These are phyloP conservation scores for Endothia cerciana DNA, from an alignment of 2,329 filamentous ascomycete genomes.

Conservation along the genomic window DNA sequence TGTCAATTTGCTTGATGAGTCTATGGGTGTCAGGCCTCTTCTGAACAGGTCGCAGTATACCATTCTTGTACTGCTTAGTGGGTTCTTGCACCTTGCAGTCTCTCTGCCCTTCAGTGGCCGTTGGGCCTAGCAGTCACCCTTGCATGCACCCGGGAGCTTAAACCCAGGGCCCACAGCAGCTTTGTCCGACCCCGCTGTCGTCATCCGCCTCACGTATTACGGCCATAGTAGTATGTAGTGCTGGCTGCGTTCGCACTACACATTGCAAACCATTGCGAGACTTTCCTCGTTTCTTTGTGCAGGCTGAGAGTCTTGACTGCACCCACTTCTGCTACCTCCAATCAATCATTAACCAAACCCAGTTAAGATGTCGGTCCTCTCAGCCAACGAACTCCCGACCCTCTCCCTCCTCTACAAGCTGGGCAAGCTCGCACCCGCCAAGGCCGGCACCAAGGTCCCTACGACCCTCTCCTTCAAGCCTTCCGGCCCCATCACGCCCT, in stretches of 20 bases:
- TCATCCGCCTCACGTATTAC: conserved; percentile 9
- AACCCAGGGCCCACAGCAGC: conserved; percentile 16
- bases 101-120: background rate
- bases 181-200: conserved; percentile 25
- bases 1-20: no score
- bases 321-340: no score
- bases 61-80: no score
- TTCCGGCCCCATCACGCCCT: conserved; percentile 37
- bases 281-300: conserved; percentile 1
- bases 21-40: no score
- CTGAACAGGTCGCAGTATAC: no score
- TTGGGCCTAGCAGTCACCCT: background rate
- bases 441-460: conserved; percentile 26
- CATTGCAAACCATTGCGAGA: background rate
- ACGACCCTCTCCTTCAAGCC: conserved; percentile 34
- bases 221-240: no score
- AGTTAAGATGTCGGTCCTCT: conserved; percentile 43
- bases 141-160: conserved; percentile 11
- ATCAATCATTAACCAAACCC: background rate
- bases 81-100: no score
- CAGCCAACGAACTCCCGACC: conserved; percentile 62
- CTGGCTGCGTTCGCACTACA: background rate
- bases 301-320: background rate
- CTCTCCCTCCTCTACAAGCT: conserved; percentile 68
- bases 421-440: conserved; percentile 47